Evolutionary conservation across 306 rosid species (phyloP).

Genomic region (Rosa multiflora): DNA sequence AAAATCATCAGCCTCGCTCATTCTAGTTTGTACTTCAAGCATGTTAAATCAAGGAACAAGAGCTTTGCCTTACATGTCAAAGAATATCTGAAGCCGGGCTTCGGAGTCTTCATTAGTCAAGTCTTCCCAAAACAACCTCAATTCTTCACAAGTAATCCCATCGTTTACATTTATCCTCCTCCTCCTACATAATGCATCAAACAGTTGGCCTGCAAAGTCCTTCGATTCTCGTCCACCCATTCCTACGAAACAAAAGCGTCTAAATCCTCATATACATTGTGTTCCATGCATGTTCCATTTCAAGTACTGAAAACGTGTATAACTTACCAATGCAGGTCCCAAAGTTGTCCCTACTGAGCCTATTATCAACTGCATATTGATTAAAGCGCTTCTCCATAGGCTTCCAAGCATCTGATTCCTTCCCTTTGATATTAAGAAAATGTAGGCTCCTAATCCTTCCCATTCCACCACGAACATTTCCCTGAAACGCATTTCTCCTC

Average conservation of each 20-base stretch:
- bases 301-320: neutral
- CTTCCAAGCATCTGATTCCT: conserved; percentile 73
- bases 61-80: conserved; percentile 65
- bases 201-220: conserved; percentile 79
- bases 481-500: conserved; percentile 33
- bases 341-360: conserved; percentile 64
- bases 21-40: conserved; percentile 5
- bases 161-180: conserved; percentile 31
- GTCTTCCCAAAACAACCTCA: conserved; percentile 79
- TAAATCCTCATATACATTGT: conserved; percentile 2
- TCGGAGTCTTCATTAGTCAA: conserved; percentile 69
- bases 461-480: conserved; percentile 7
- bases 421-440: conserved; percentile 73
- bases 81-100: conserved; percentile 83
- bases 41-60: neutral
- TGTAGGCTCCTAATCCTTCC: conserved; percentile 61
- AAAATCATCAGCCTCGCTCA: conserved; percentile 26
- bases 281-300: conserved; percentile 9
- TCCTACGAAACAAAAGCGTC: conserved; percentile 43
- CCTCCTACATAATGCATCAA: conserved; percentile 69
- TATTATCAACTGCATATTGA: conserved; percentile 44
- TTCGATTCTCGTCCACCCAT: conserved; percentile 80
- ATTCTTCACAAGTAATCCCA: conserved; percentile 55
- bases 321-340: conserved; percentile 72
- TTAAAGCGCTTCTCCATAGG: conserved; percentile 53